phyloP scores from a whole-genome alignment of 2,329 filamentous ascomycete genomes.

The Xenoacremonium recifei region DNA sequence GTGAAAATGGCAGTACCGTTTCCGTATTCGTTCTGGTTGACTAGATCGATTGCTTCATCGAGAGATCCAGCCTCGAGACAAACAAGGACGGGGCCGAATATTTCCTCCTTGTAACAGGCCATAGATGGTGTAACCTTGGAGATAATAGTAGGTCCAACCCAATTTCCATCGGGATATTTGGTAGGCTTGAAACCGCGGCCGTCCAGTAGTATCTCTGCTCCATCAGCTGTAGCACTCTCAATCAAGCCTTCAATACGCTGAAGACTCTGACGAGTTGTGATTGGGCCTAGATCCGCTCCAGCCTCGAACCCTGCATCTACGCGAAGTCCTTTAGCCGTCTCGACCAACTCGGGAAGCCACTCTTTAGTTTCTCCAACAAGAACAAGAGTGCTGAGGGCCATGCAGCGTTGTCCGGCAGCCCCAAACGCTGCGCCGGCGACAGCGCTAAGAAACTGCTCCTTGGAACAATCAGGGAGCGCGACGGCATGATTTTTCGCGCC shows the following conservation, averaged over 20 bases:
- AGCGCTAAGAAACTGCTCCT: conserved; percentile 75
- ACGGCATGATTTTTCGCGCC: conserved; percentile 83
- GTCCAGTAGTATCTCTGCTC: conserved; percentile 72
- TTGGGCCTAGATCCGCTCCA: conserved; percentile 72
- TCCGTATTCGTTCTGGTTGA: conserved; percentile 79
- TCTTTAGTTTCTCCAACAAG: conserved; percentile 73
- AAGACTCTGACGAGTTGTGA: conserved; percentile 72
- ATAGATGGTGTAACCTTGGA: conserved; percentile 71
- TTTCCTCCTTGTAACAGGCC: conserved; percentile 77
- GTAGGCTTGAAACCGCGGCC: conserved; percentile 69
- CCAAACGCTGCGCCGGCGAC: conserved; percentile 80
- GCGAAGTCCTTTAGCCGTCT: conserved; percentile 64
- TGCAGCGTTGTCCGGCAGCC: conserved; percentile 77
- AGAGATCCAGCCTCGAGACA: conserved; percentile 71
- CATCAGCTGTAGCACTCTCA: conserved; percentile 69
- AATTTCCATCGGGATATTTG: conserved; percentile 68
- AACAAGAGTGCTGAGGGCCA: conserved; percentile 75
- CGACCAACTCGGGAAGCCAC: conserved; percentile 72
- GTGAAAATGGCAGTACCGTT: conserved; percentile 82
- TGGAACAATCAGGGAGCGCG: conserved; percentile 76
- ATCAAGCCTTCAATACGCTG: conserved; percentile 71
- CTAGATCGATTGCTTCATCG: conserved; percentile 72
- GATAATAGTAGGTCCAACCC: conserved; percentile 77
- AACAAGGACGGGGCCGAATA: conserved; percentile 77
- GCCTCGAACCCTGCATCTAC: conserved; percentile 76